Conservation (phyloP, 306 rosid species). For the Vicia faba region DNA sequence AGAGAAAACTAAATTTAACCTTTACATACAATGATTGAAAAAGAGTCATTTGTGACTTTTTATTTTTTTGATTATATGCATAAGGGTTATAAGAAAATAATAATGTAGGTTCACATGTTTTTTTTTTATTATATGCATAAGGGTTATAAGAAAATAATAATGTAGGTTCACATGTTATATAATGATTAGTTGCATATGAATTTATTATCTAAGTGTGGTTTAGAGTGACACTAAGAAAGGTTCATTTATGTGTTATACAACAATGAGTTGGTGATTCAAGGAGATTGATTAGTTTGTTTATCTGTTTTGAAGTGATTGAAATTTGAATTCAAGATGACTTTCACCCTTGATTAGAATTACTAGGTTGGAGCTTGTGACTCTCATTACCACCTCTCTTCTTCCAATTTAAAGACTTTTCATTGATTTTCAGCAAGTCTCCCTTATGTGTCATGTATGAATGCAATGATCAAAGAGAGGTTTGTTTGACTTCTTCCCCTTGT, state of each 20-base stretch:
- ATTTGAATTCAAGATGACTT: background rate
- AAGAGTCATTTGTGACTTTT: background rate
- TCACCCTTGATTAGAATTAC: background rate
- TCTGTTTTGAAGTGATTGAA: background rate
- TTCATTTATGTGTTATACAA: background rate
- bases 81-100: background rate
- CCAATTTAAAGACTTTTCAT: background rate
- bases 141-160: background rate
- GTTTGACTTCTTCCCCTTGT: no score
- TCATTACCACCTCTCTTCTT: background rate
- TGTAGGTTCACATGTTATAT: background rate
- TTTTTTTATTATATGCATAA: no score
- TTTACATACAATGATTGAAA: background rate
- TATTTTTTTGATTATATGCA: no score
- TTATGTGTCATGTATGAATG: background rate
- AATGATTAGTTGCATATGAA: no score
- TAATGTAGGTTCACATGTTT: background rate
- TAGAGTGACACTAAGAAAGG: no score
- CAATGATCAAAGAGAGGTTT: background rate
- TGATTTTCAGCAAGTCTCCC: background rate
- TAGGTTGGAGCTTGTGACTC: background rate
- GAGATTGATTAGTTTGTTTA: background rate
- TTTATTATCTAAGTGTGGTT: no score
- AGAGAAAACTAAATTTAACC: background rate
- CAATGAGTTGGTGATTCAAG: background rate